Evolutionary conservation across 2,329 filamentous ascomycete species (phyloP), one percentile per base, ranked within the genome.

Genomic region (Arachnomyces sp.): DNA sequence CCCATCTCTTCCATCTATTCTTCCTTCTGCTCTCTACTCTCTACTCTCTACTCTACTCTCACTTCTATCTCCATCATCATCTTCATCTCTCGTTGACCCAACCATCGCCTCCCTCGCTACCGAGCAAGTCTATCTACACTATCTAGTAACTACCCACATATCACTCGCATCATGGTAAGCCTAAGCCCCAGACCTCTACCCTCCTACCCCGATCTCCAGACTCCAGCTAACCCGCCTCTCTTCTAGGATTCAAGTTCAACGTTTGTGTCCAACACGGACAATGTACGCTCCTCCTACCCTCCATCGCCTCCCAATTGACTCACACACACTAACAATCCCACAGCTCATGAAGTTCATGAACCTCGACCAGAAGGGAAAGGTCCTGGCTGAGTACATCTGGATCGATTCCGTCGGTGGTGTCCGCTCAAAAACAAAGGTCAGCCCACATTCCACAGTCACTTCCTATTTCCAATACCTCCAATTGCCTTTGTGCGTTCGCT

Each of bases 371-470:
- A 85, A 83, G 66, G 89, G 88, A 65, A 73, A 71, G 56, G 74
- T 93, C 62, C 92, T 94, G 68, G 90, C 88, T 61, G 90, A 95
- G 73, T 95, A 95, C 71, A 81, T 95, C 74, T 95, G 90, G 90
- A 83, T 95, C 64, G 89, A 95, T 61, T 74, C 84, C 51, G 68
- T 71, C 51, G 88, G 89, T 64, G 82, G 83, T 59, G 77, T 85
- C 55, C 88, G 92, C 59, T 94, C 88, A 64, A 98, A 96, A 76
- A 90, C 84, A 62, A 93, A 88, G 77, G 90, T 95, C 75, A 75
- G 86, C 74, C 50, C 47, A 46, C 49, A 42, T 38, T 16, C 6
- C 7, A 16, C 18, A 15, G 30, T 31, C 12, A 36, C 36, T 38
- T 32, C 11, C n/a, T n/a, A n/a, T n/a, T n/a, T n/a, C n/a, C n/a